Base-by-base conservation (phyloP, 2,329 filamentous ascomycete genomes). In the Trichoderma lentiforme region DNA sequence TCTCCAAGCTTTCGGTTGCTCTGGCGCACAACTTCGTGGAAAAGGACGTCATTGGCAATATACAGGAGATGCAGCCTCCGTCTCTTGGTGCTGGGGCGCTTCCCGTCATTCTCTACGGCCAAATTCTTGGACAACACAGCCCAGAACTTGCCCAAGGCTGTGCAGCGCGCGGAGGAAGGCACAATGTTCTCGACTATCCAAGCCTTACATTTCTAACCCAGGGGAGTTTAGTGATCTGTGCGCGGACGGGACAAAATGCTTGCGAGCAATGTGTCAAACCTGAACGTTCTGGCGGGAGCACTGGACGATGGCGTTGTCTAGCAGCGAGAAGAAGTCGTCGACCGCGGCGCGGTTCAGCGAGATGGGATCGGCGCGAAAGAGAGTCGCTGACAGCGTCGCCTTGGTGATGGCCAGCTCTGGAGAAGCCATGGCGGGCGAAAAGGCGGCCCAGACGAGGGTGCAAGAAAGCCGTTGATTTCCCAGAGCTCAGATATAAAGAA, bases 251-350 rank as follows among this genome's bases (percentile, higher is more conserved):
- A 62, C 34, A 57, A 63, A 74, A 67, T 51, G 36, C 51, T 67
- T 62, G 57, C 66, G 69, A 58, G 63, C 63, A 71, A 79, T 77
- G 76, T 81, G 80, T 86, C 91, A 94, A 93, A 96, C 93, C 93
- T 96, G 93, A 86, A 96, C 91, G 85, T 95, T 94, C 85, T 86
- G 83, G 79, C 90, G 87, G 78, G 92, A 93, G 88, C 93, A 95
- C 84, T 90, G 88, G 82, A 86, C 83, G 79, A 93, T 83, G 77
- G 88, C 87, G 79, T 86, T 83, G 80, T 90, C 87, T 77, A 96
- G 86, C 73, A 90, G 84, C 74, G 83, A 80, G 81, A 94, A 88
- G 81, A 95, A 92, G 72, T 86, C 82, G 76, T 91, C 87, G 80
- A 95, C 91, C 73, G 91, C 88, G 77, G 90, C 88, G 79, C 91